These are phyloP conservation scores for Alternaria tenuissima DNA, from an alignment of 2,329 filamentous ascomycete genomes.

Conservation along the genomic window DNA sequence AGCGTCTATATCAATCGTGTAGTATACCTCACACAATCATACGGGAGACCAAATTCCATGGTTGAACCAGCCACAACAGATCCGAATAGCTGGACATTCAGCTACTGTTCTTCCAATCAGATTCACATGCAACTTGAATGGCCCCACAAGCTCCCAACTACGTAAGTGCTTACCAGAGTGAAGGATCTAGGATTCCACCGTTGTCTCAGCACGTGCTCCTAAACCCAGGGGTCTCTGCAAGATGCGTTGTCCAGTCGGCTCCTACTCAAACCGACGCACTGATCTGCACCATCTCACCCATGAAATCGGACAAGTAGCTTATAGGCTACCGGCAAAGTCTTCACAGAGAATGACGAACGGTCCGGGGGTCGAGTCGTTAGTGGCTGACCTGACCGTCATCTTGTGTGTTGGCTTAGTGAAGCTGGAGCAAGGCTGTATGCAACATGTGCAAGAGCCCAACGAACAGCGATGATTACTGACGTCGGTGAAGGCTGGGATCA, in stretches of 20 bases:
- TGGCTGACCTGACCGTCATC: slow-evolving; percentile 34
- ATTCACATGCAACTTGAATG: slow-evolving; percentile 7
- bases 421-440: slow-evolving; percentile 30
- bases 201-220: slow-evolving; percentile 12
- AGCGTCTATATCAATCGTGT: neutral
- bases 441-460: slow-evolving; percentile 17
- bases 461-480: slow-evolving; percentile 8
- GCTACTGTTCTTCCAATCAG: neutral
- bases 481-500: slow-evolving; percentile 17
- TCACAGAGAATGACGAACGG: slow-evolving; percentile 24
- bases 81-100: neutral
- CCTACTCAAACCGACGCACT: slow-evolving; percentile 35
- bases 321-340: slow-evolving; percentile 47
- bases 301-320: slow-evolving; percentile 41
- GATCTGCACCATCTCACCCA: slow-evolving; percentile 35
- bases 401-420: slow-evolving; percentile 17
- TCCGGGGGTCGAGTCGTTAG: slow-evolving; percentile 26
- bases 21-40: slow-evolving; percentile 5
- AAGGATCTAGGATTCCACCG: slow-evolving; percentile 1
- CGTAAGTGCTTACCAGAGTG: neutral
- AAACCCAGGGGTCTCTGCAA: slow-evolving; percentile 32
- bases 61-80: slow-evolving; percentile 7
- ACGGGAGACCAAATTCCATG: slow-evolving; percentile 1
- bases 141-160: neutral
- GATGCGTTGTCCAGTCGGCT: slow-evolving; percentile 47